Base-by-base conservation (phyloP, 768 basidiomycete species). In the Tricholoma furcatifolium region DNA sequence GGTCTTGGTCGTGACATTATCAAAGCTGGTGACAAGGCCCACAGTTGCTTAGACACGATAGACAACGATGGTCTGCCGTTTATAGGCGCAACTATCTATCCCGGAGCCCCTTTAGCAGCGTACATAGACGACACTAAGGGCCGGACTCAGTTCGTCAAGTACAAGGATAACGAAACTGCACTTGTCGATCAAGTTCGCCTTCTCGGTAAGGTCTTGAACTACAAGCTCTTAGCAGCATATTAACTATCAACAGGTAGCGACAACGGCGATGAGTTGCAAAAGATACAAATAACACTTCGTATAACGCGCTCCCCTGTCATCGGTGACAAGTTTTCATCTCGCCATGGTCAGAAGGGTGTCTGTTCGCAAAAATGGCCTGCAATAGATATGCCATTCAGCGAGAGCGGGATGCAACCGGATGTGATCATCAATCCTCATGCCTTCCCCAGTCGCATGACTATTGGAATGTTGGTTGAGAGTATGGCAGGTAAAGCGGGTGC, bases 351-450 rank as follows among this genome's bases (percentile, higher is more conserved):
- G 71, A 99, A 99, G 70, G 97, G 97, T 77, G 94, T 99, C 48
- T 98, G 96, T 71, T 98, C 96, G 44, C 97, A 99, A 67, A 98
- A 97, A 73, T 99, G 95, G 93, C 97, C 97, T 7, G 83, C 89
- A 15, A 72, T 97, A 60, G 97, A 99, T 67, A 98, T 99, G 97
- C 97, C 97, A 12, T 98, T 99, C 79, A 87, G 86, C 62, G 97
- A 99, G 74, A 96, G 92, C 53, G 97, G 97, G 14, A 94, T 99
- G 81, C 96, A 98, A 69, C 97, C 97, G 1, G 97, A 99, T 70
- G 84, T 99, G 45, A 98, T 99, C 68, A 98, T 99, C 76, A 99
- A 99, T 72, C 97, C 97, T 32, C 97, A 99, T 68, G 97, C 97
- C 14, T 99, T 99, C 78, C 97, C 97, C 2, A 91, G 87, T 78